A percentile compares a stretch with the other conserved stretches of the same genome.
Conservation (phyloP, 768 basidiomycete genomes). For the Naganishia friedmannii region DNA sequence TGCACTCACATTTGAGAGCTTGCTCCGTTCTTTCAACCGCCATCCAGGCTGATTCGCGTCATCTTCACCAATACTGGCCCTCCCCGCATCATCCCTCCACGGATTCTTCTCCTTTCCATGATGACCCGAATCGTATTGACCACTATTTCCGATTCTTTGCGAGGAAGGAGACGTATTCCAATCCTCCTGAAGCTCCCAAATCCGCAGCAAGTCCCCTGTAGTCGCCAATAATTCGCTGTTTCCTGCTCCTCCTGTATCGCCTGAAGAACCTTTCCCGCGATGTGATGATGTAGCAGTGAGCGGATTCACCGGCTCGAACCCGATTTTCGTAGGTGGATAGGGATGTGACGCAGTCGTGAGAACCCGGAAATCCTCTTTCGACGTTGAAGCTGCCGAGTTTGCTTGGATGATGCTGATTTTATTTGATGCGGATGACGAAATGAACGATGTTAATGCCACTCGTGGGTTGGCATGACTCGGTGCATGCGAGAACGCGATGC, state of each 20-base stretch:
- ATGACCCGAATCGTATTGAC: slow-evolving; percentile 64
- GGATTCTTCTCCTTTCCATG: slow-evolving; percentile 61
- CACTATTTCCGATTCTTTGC: slow-evolving; percentile 55
- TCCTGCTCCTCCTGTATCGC: slow-evolving; percentile 34
- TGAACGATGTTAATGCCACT: slow-evolving; percentile 78
- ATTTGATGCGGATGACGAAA: slow-evolving; percentile 62
- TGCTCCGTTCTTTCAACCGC: slow-evolving; percentile 39
- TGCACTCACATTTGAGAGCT: slow-evolving; percentile 48
- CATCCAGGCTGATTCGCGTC: slow-evolving; percentile 27
- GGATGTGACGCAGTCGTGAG: slow-evolving; percentile 80
- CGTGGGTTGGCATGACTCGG: slow-evolving; percentile 69
- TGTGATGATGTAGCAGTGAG: slow-evolving; percentile 66
- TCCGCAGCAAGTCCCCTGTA: slow-evolving; percentile 84
- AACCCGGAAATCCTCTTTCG: slow-evolving; percentile 70
- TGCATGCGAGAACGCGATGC: slow-evolving; percentile 55
- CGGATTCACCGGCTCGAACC: slow-evolving; percentile 77
- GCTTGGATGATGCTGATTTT: slow-evolving; percentile 39
- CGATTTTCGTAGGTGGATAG: slow-evolving; percentile 88
- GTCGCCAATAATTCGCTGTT: slow-evolving; percentile 81
- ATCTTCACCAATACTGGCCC: slow-evolving; percentile 26
- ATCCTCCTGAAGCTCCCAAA: slow-evolving; percentile 84
- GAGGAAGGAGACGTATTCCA: slow-evolving; percentile 51
- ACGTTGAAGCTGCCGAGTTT: slow-evolving; percentile 15
- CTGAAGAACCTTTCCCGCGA: slow-evolving; percentile 58
- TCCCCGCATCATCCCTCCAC: slow-evolving; percentile 32